phyloP scores from a whole-genome alignment of 2,329 filamentous ascomycete genomes.

The Ophiocordyceps camponoti-rufipedis region DNA sequence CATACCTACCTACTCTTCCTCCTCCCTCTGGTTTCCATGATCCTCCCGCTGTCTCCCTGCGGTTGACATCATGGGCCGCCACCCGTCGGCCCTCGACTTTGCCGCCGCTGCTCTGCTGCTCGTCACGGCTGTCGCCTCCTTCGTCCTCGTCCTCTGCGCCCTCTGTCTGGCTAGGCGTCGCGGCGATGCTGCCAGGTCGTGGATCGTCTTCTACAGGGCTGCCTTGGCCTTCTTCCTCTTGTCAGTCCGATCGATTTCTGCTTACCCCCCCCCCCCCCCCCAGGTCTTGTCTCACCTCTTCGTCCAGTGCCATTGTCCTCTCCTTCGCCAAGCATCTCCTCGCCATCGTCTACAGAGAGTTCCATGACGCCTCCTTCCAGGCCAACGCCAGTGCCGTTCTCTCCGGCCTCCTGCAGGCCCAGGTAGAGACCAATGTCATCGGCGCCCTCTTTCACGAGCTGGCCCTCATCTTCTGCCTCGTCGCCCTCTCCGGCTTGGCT shows the following conservation, averaged over 20 bases:
- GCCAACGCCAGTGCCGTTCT: background rate
- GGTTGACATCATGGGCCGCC: background rate
- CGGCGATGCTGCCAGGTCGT: constrained; percentile 8
- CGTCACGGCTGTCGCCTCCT: constrained; percentile 4
- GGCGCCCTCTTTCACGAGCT: constrained; percentile 2
- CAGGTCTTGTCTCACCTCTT: background rate
- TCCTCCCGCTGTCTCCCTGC: background rate
- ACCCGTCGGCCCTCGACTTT: background rate
- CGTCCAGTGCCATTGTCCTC: background rate
- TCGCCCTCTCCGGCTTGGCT: constrained; percentile 8
- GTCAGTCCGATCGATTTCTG: constrained; percentile 5
- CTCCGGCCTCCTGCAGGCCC: background rate
- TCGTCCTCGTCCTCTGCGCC: constrained; percentile 7
- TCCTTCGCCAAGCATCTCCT: constrained; percentile 1
- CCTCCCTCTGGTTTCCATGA: background rate
- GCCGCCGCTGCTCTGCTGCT: constrained; percentile 2
- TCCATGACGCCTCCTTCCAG: background rate
- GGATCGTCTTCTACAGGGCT: constrained; percentile 8
- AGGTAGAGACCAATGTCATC: constrained; percentile 1
- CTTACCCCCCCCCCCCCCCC: too few relatives aligned
- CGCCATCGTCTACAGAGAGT: background rate
- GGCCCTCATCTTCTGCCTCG: constrained; percentile 5
- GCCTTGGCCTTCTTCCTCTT: constrained; percentile 8
- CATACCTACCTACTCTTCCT: background rate
- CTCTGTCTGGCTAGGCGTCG: constrained; percentile 7